Conservation (phyloP, 1,284 basidiomycete species). For the Sporisorium scitamineum region DNA sequence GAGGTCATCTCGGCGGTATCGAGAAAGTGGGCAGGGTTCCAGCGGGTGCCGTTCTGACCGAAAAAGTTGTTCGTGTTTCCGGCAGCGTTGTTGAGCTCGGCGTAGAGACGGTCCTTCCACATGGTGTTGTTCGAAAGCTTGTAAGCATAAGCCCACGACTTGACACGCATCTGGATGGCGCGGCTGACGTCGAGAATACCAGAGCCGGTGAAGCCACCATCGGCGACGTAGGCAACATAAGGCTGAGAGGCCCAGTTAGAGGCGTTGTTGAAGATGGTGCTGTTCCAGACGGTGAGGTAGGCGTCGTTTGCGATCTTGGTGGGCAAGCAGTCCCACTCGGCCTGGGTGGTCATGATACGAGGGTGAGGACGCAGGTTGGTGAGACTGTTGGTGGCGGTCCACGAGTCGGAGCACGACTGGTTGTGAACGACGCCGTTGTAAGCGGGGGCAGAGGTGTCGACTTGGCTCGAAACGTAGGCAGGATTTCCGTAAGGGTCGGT, state of each 20-base stretch:
- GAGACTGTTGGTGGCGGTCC: constrained; percentile 76
- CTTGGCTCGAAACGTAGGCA: constrained; percentile 85
- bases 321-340: constrained; percentile 88
- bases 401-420: constrained; percentile 55
- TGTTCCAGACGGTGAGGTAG: constrained; percentile 89
- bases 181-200: constrained; percentile 94
- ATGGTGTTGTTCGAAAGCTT: constrained; percentile 88
- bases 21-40: constrained; percentile 93
- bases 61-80: constrained; percentile 72
- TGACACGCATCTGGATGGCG: constrained; percentile 88
- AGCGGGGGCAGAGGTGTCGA: constrained; percentile 69
- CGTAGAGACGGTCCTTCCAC: constrained; percentile 87
- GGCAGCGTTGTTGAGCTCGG: constrained; percentile 75
- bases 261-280: constrained; percentile 89
- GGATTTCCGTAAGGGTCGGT: constrained; percentile 82
- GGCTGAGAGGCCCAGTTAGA: constrained; percentile 75
- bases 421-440: constrained; percentile 34
- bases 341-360: constrained; percentile 87
- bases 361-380: constrained; percentile 81
- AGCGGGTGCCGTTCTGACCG: constrained; percentile 73
- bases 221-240: constrained; percentile 80
- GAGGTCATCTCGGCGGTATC: constrained; percentile 87
- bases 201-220: constrained; percentile 76
- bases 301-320: constrained; percentile 84
- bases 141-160: constrained; percentile 92